Conservation (phyloP, 805 yeast genomes). For the Isabelozyma pseudorhagii region DNA sequence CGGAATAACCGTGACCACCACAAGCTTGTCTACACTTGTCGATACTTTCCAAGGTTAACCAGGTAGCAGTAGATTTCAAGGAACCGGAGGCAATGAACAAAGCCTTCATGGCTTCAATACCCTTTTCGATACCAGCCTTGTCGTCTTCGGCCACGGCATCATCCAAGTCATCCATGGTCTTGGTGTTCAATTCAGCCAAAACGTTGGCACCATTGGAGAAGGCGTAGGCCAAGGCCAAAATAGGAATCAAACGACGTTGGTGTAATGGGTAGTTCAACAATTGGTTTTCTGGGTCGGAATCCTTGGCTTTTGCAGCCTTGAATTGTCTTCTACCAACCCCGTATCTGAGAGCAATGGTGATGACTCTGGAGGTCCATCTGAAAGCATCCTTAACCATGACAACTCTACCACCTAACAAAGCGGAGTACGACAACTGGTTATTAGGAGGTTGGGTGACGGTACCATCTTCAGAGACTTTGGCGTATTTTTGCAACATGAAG, state of each 20-base stretch:
- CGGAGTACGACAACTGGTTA: conserved; percentile 83
- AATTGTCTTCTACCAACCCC: conserved; percentile 87
- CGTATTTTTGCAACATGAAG: conserved; percentile 73
- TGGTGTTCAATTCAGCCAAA: conserved; percentile 49
- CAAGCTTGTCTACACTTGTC: conserved; percentile 89
- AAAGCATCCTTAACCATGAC: conserved; percentile 81
- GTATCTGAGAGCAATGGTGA: conserved; percentile 80
- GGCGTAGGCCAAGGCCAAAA: conserved; percentile 70
- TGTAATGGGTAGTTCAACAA: conserved; percentile 81
- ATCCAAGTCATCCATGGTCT: conserved; percentile 53
- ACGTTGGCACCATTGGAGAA: conserved; percentile 66
- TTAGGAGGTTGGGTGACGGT: conserved; percentile 72
- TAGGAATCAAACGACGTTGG: conserved; percentile 80
- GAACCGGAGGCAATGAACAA: conserved; percentile 81
- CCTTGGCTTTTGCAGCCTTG: conserved; percentile 34
- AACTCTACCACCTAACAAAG: conserved; percentile 81
- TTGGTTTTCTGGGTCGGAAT: conserved; percentile 52
- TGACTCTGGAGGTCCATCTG: conserved; percentile 70
- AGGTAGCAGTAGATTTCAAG: conserved; percentile 80
- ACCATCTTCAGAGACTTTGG: conserved; percentile 62
- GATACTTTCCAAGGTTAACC: conserved; percentile 72
- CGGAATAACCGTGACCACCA: conserved; percentile 93
- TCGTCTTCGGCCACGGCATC: conserved; percentile 46
- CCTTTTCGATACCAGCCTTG: conserved; percentile 39
- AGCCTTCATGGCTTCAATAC: conserved; percentile 65